phyloP scores from a whole-genome alignment of 2,329 filamentous ascomycete genomes.

The Massarina eburnea region DNA sequence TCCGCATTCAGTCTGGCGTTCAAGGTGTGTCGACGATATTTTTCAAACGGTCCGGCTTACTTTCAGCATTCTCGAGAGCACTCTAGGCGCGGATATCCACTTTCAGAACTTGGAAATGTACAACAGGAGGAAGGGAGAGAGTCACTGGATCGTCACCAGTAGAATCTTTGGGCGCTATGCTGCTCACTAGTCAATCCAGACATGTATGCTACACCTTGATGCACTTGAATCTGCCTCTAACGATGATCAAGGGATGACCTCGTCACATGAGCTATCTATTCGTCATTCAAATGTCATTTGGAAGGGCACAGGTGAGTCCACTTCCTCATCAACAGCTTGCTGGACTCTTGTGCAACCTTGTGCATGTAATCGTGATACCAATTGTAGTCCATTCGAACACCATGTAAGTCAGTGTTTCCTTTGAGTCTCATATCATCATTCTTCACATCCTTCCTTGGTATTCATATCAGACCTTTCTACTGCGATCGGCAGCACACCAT shows the following conservation, averaged over 20 bases:
- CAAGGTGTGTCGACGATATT: slow-evolving; percentile 41
- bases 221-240: slow-evolving; percentile 33
- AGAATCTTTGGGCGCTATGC: slow-evolving; percentile 10
- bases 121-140: slow-evolving; percentile 4
- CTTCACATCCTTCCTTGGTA: not conserved
- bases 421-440: not conserved
- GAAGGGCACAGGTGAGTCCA: slow-evolving; percentile 6
- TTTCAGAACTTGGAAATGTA: not conserved
- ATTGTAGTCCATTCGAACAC: not conserved
- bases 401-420: not conserved
- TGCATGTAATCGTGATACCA: not conserved
- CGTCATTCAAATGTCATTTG: not conserved
- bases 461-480: not conserved
- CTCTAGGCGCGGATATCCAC: not conserved
- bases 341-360: not conserved
- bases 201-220: slow-evolving; percentile 38
- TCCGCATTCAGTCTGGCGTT: slow-evolving; percentile 28
- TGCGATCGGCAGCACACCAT: not conserved
- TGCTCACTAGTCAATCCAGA: slow-evolving; percentile 33
- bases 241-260: slow-evolving; percentile 28
- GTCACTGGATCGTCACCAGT: slow-evolving; percentile 4
- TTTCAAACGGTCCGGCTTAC: slow-evolving; percentile 36
- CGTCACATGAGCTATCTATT: slow-evolving; percentile 6
- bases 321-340: not conserved
- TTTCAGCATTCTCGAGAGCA: slow-evolving; percentile 20